phyloP scores from a whole-genome alignment of 176 grass and related monocot genomes.

The Carex scoparia region DNA sequence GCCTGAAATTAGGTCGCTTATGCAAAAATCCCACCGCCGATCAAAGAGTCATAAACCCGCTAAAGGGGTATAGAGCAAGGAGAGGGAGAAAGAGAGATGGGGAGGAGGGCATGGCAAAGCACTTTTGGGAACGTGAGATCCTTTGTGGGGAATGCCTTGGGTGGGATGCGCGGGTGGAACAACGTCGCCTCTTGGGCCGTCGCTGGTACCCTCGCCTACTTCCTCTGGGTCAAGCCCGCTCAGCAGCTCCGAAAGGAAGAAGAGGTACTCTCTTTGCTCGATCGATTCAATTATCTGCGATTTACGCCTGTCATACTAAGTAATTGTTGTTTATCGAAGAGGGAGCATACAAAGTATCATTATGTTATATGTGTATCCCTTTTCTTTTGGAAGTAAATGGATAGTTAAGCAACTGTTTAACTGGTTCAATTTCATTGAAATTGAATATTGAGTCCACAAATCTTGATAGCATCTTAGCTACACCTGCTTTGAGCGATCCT shows the following conservation, averaged over 20 bases:
- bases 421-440: neutral
- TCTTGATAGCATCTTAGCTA: neutral
- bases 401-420: neutral
- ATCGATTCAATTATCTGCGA: neutral
- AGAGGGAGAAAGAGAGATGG: conserved; percentile 26
- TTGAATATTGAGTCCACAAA: neutral
- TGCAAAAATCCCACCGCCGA: neutral
- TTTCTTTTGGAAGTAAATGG: neutral
- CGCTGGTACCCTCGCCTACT: conserved; percentile 89
- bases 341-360: neutral
- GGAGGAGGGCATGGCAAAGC: conserved; percentile 38
- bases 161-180: conserved; percentile 77
- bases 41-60: neutral
- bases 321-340: neutral
- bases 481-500: neutral
- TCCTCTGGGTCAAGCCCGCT: conserved; percentile 88
- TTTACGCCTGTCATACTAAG: neutral
- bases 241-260: conserved; percentile 72
- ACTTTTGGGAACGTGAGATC: conserved; percentile 61
- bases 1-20: neutral
- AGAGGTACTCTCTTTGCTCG: conserved; percentile 38
- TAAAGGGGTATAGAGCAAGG: neutral
- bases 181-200: conserved; percentile 87
- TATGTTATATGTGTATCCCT: neutral
- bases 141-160: conserved; percentile 81